Conservation (phyloP, 495 filamentous ascomycete genomes). For the Hypomontagnella monticulosa region DNA sequence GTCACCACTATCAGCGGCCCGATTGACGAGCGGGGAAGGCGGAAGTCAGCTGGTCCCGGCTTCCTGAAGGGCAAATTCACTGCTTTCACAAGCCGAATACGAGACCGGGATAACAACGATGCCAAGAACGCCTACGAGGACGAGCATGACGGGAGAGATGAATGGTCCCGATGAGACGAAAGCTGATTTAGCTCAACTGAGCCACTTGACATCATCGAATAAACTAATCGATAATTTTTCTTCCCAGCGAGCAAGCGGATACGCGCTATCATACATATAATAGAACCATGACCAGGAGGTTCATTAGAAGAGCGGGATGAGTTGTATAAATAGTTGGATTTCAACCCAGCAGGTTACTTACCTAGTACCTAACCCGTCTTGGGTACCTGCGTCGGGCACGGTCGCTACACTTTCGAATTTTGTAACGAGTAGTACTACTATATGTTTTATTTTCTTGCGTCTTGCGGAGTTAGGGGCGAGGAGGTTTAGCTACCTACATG, state of each 20-base stretch:
- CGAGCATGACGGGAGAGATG: conserved; percentile 32
- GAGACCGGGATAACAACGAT: conserved; percentile 47
- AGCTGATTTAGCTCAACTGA: neutral
- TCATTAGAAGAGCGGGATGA: neutral
- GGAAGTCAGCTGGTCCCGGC: conserved; percentile 38
- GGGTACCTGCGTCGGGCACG: conserved; percentile 13
- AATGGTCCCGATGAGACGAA: conserved; percentile 7
- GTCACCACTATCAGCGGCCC: conserved; percentile 21
- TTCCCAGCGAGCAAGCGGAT: neutral
- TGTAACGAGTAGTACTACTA: conserved; percentile 17
- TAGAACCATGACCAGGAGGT: neutral
- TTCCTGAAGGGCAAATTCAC: conserved; percentile 54
- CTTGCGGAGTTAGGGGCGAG: conserved; percentile 18
- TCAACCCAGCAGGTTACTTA: neutral
- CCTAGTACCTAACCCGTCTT: neutral
- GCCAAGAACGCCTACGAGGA: conserved; percentile 24
- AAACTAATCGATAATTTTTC: neutral
- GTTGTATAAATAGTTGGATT: neutral
- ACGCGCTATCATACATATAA: neutral
- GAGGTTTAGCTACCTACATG: no score
- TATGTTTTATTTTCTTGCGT: conserved; percentile 2
- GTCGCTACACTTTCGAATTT: conserved; percentile 23
- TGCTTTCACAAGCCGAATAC: conserved; percentile 50
- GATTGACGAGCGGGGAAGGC: conserved; percentile 36
- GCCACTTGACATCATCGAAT: conserved; percentile 1